These are phyloP conservation scores for Articulospora tetracladia DNA, from an alignment of 495 filamentous ascomycete species.

Conservation along the genomic window DNA sequence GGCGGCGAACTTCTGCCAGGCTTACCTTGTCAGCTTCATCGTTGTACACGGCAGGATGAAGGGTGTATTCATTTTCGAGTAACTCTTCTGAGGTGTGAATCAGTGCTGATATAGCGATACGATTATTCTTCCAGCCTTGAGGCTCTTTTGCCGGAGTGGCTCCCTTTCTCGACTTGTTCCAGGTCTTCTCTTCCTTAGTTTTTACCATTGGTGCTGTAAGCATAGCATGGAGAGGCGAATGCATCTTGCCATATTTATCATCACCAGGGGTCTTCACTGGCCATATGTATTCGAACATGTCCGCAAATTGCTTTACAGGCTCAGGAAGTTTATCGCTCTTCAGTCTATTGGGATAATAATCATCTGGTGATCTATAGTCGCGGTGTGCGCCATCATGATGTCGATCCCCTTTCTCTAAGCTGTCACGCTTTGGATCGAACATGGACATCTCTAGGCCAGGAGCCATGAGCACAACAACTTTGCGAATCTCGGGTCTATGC, in stretches of 20 bases:
- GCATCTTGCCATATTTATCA: slow-evolving; percentile 69
- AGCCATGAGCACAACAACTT: slow-evolving; percentile 90
- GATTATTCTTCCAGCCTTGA: slow-evolving; percentile 58
- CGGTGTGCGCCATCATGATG: not conserved
- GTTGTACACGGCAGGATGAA: slow-evolving; percentile 68
- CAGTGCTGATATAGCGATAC: slow-evolving; percentile 75
- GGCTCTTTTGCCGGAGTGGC: slow-evolving; percentile 52
- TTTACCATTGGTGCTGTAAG: slow-evolving; percentile 67
- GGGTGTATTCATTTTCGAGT: slow-evolving; percentile 71
- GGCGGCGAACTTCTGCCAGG: slow-evolving; percentile 40
- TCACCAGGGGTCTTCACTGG: slow-evolving; percentile 84
- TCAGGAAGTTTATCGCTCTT: slow-evolving; percentile 54
- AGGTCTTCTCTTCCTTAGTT: slow-evolving; percentile 53
- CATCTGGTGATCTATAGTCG: slow-evolving; percentile 45
- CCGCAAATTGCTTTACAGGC: slow-evolving; percentile 65
- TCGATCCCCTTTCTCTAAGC: not conserved
- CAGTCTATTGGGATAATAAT: slow-evolving; percentile 71
- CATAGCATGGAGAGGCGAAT: slow-evolving; percentile 78
- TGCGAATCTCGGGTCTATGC: slow-evolving; percentile 70
- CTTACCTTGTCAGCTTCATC: slow-evolving; percentile 39
- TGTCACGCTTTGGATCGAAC: slow-evolving; percentile 46
- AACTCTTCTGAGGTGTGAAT: slow-evolving; percentile 68
- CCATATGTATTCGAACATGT: slow-evolving; percentile 85
- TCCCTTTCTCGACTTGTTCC: slow-evolving; percentile 39
- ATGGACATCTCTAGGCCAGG: slow-evolving; percentile 86